phyloP scores from a whole-genome alignment of 2,329 filamentous ascomycete species.

The Trichoderma arundinaceum region DNA sequence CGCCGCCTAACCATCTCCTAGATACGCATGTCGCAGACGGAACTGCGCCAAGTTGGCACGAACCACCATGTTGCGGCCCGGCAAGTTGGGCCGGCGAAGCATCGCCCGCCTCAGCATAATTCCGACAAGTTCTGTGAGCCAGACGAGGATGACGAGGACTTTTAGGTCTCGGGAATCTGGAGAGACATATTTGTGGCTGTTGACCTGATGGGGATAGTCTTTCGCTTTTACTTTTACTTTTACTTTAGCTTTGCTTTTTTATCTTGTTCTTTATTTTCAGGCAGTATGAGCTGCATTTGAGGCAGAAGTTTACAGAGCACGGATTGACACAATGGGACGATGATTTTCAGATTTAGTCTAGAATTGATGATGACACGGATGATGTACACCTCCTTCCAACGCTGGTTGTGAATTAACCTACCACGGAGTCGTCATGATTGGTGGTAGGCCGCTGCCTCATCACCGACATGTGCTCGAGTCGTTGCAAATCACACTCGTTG shows the following conservation, averaged over 20 bases:
- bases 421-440: not conserved
- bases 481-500: not conserved
- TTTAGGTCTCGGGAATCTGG: slow-evolving; percentile 25
- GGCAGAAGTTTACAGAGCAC: not conserved
- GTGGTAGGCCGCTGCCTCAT: too few relatives aligned
- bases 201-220: too few relatives aligned
- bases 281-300: too few relatives aligned
- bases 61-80: slow-evolving; percentile 20
- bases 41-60: slow-evolving; percentile 1
- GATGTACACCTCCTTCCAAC: not conserved
- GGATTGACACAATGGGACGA: not conserved
- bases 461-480: not conserved
- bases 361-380: slow-evolving; percentile 6
- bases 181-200: not conserved
- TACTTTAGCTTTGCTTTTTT: too few relatives aligned
- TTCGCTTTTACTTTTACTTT: too few relatives aligned
- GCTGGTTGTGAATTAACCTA: not conserved
- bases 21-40: slow-evolving; percentile 23
- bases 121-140: slow-evolving; percentile 35
- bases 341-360: slow-evolving; percentile 24
- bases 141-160: slow-evolving; percentile 35
- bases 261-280: not conserved
- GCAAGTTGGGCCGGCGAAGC: slow-evolving; percentile 33
- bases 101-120: slow-evolving; percentile 33
- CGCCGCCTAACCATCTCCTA: not conserved